Evolutionary conservation across 495 filamentous ascomycete species (phyloP), one percentile per base, ranked within the genome.

Genomic region (Tetracladium setigerum): DNA sequence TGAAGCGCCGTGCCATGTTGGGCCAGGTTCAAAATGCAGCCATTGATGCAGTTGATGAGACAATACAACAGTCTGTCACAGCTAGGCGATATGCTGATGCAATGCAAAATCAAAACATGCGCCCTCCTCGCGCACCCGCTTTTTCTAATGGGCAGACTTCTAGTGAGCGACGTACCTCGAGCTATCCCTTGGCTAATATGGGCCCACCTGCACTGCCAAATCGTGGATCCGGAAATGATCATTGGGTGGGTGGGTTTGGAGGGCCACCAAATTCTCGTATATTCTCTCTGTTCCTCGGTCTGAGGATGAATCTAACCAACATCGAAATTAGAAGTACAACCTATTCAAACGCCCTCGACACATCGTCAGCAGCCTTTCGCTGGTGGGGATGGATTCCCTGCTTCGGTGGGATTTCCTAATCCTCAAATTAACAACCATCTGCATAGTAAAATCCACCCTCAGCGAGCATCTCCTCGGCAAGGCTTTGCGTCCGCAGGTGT

Each of bases 1-100:
- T 95, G 37, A 95, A 95, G 63, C 74, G 80, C 18, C 79, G 82
- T 43, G 77, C 82, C 4, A 78, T 88, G 71, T 66, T 75, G 19
- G 74, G 78, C 8, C 80, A 84, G 24, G 80, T 87, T 40, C 78
- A 85, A 46, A 74, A 73, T 37, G 84, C 85, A 14, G 86, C 84
- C 4, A 79, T 75, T 30, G 78, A 87, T 46, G 76, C 82, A 5
- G 82, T 81, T 0, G 76, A 81, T 17, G 67, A 78, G 16, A 71
- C 73, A 16, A 59, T 83, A 24, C 72, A 74, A 37, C 51, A 50
- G 13, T 55, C 57, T 16, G 49, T 32, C 7, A 24, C 46, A 19
- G 48, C 41, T 12, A 53, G 45, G 37, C 43, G 49, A 14, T 45
- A 43, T 34, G 45, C 34, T 44, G 15, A 70, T 51, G 17, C 49